A percentile compares a stretch with the other conserved stretches of the same genome.
Conservation (phyloP, 495 filamentous ascomycete genomes). For the Aspergillus bridgeri region DNA sequence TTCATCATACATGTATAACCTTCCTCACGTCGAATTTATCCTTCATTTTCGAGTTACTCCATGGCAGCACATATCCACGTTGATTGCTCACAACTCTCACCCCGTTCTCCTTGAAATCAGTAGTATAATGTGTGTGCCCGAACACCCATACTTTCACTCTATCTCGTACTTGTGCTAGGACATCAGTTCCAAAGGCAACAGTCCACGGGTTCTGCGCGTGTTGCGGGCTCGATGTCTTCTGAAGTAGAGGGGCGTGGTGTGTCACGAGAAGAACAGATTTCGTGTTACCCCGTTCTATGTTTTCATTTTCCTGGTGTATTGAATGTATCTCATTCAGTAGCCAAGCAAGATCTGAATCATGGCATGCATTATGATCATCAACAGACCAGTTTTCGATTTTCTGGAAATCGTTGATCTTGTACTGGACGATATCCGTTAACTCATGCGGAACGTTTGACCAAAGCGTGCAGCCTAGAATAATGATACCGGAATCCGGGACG, state of each 20-base stretch:
- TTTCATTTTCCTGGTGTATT: conserved; percentile 20
- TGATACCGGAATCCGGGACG: conserved; percentile 35
- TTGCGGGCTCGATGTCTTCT: conserved; percentile 40
- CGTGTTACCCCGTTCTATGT: conserved; percentile 10
- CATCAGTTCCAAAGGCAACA: conserved; percentile 50
- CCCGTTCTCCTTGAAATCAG: conserved; percentile 34
- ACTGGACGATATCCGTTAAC: conserved; percentile 31
- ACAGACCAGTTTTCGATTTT: conserved; percentile 48
- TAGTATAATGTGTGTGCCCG: conserved; percentile 52
- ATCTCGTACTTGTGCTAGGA: conserved; percentile 26
- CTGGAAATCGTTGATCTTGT: conserved; percentile 48
- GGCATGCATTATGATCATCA: conserved; percentile 44
- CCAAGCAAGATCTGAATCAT: conserved; percentile 45
- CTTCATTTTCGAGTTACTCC: no score
- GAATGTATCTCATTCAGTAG: conserved; percentile 35
- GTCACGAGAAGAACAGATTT: conserved; percentile 48
- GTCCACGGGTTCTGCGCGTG: conserved; percentile 39
- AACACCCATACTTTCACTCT: conserved; percentile 47
- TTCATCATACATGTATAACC: no score
- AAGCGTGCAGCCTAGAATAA: conserved; percentile 55
- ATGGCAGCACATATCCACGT: no score
- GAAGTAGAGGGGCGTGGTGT: conserved; percentile 50
- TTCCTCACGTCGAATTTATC: no score
- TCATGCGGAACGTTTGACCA: conserved; percentile 48
- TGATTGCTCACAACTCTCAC: conserved; percentile 42